Percentiles rank a stretch among this genome's conserved stretches.
These are phyloP conservation scores for Pulveroboletus sp. DNA, from an alignment of 768 basidiomycete genomes.

Conservation along the genomic window DNA sequence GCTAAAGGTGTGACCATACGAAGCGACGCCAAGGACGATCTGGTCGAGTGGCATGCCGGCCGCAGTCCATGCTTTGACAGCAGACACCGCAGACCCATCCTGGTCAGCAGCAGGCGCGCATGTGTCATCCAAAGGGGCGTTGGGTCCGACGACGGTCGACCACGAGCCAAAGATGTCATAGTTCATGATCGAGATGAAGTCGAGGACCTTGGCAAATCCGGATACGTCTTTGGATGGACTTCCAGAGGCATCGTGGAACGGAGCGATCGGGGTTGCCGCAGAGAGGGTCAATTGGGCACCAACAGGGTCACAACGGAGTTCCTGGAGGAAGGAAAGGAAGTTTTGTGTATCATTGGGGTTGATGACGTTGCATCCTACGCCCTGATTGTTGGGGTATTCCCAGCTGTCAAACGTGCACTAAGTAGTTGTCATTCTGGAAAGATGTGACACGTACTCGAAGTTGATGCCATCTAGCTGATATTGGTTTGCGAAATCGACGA, in stretches of 20 bases:
- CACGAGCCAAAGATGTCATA: conserved; percentile 61
- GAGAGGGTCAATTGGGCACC: conserved; percentile 60
- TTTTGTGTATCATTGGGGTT: conserved; percentile 63
- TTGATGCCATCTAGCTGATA: conserved; percentile 58
- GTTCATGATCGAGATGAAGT: conserved; percentile 63
- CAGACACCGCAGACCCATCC: conserved; percentile 70
- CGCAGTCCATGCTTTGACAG: conserved; percentile 66
- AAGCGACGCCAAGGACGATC: conserved; percentile 79
- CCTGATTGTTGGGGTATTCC: conserved; percentile 75
- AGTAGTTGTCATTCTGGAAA: background rate
- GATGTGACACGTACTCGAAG: conserved; percentile 22
- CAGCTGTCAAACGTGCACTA: conserved; percentile 49
- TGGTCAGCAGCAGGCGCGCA: conserved; percentile 41
- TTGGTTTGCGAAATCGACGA: conserved; percentile 44
- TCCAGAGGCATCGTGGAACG: conserved; percentile 62
- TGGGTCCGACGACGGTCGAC: conserved; percentile 63
- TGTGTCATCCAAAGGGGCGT: conserved; percentile 65
- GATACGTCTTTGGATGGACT: conserved; percentile 68
- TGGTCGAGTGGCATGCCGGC: conserved; percentile 70
- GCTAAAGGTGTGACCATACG: conserved; percentile 77
- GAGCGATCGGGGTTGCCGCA: conserved; percentile 61
- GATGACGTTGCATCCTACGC: conserved; percentile 69
- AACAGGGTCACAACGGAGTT: conserved; percentile 54
- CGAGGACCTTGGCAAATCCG: conserved; percentile 66
- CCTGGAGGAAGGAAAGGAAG: conserved; percentile 72